Evolutionary conservation across 2,329 filamentous ascomycete species (phyloP), one percentile per base, ranked within the genome.

Genomic region (Calonectria ilicicola): DNA sequence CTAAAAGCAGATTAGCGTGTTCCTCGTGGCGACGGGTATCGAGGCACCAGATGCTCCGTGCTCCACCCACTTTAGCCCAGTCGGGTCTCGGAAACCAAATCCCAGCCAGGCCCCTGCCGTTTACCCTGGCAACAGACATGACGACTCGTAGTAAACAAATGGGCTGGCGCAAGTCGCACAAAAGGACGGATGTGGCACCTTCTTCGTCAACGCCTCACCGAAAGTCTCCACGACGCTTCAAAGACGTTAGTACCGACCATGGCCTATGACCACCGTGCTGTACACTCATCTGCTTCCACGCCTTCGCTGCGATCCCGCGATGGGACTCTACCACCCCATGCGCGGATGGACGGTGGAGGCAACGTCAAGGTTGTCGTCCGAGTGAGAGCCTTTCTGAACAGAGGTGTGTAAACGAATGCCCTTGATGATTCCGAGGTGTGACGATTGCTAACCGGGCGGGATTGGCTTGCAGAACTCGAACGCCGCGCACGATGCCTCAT

Each of bases 321-420:
- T 85, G 91, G 91, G 64, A 90, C 89, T n/a, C 84, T 92, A 46
- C 89, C 91, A 29, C 83, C 89, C 72, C 86, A 88, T 78, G 86
- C 86, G 77, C 88, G 86, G 81, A 89, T 89, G 87, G 87, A 92
- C 80, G 82, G 89, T 75, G 93, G 92, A 74, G 94, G 93, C 70
- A 97, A 97, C 84, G 94, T 97, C 72, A 90, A 92, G 78, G 94
- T 97, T 32, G 94, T 96, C 35, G 94, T 97, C 72, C 89, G 94
- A 82, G 94, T 96, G 69, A 88, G 94, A 80, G 94, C 91, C 1
- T 96, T 96, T 86, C 86, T 97, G 72, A 93, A 91, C 60, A 87
- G 94, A 91, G 94, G 94, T 95, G 86, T 74, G 85, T 58, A 26
- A 58, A 40, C 29, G n/a, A n/a, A n/a, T 4, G 53, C 3, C 2